Evolutionary conservation across 306 rosid species (phyloP).

Genomic region (Ceratonia siliqua): DNA sequence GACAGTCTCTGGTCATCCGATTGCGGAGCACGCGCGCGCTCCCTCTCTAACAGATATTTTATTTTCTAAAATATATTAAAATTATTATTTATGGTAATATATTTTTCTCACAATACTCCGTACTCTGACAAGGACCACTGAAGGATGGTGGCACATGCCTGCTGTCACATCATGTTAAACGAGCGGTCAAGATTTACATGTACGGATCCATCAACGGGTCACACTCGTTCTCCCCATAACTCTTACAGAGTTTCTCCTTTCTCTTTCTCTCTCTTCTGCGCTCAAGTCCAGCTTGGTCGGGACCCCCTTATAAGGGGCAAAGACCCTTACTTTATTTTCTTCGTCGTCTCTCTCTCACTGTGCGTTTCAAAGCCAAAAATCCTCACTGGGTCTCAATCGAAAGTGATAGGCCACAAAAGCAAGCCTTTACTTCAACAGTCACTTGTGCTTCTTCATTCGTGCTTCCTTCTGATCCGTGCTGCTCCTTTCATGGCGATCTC

Average conservation of each 20-base stretch:
- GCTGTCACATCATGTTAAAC: conserved; percentile 53
- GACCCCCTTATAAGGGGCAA: conserved; percentile 57
- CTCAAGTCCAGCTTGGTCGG: conserved; percentile 67
- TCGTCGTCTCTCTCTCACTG: conserved; percentile 35
- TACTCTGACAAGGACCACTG: conserved; percentile 90
- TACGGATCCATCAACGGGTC: conserved; percentile 46
- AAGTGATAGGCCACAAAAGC: conserved; percentile 57
- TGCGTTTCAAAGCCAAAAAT: conserved; percentile 46
- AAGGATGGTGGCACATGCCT: conserved; percentile 86
- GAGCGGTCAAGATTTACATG: conserved; percentile 40
- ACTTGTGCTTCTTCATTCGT: conserved; percentile 30
- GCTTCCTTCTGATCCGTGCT: conserved; percentile 7
- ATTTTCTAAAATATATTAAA: neutral
- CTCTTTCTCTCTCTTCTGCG: conserved; percentile 42
- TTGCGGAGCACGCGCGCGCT: conserved; percentile 13
- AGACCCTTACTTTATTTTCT: conserved; percentile 27
- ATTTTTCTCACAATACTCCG: conserved; percentile 43
- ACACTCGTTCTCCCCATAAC: conserved; percentile 25
- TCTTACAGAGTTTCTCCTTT: conserved; percentile 26
- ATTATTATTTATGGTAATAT: neutral
- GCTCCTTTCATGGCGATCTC: conserved; percentile 54
- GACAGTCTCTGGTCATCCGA: conserved; percentile 33
- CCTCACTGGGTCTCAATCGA: conserved; percentile 51
- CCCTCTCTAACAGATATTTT: neutral
- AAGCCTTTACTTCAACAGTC: conserved; percentile 40